Base-by-base conservation (phyloP, 306 rosid genomes). In the Albizia julibrissin region DNA sequence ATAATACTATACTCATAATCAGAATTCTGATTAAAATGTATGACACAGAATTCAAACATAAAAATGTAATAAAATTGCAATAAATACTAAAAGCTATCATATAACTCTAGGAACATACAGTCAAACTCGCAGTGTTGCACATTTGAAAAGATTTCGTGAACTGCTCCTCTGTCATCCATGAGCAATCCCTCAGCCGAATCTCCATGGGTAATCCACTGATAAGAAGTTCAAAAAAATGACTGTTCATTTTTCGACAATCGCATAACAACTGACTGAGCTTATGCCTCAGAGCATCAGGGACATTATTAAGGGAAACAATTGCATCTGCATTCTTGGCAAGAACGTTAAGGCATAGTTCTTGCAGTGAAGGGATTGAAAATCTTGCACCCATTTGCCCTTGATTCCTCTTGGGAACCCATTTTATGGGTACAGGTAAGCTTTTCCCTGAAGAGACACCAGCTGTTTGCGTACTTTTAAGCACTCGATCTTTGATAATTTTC, bases 141-240 rank as follows among this genome's bases (percentile, higher is more conserved):
- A 34, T 78, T 80, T 88, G 81, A 59, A 92, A 89, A 52, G 85
- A 84, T 61, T 79, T 50, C 21, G 82, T 59, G 65, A 90, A 88
- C 64, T 87, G 87, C 56, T 89, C 93, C 82, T 90, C 97, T 3
- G 90, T 76, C 69, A 90, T 82, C 97, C 97, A 87, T n/a, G 97
- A 92, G 78, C 94, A 92, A 83, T 92, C 91, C 83, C 77, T 66
- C 27, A 92, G 15, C 66, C 94, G 84, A 74, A 92, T 86, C 88
- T 92, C 94, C 4, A 85, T 88, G 19, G 97, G 97, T 3, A 93
- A 86, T 76, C 89, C 93, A 74, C 72, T 71, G 46, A 89, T 75
- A 74, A 92, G 90, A 74, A 92, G 91, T 47, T 86, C 76, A 21
- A 92, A 71, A 74, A 86, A 50, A 67, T 78, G 91, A 65, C 19